These are phyloP conservation scores for Beauveria asiatica DNA, from an alignment of 2,329 filamentous ascomycete species.

Conservation along the genomic window DNA sequence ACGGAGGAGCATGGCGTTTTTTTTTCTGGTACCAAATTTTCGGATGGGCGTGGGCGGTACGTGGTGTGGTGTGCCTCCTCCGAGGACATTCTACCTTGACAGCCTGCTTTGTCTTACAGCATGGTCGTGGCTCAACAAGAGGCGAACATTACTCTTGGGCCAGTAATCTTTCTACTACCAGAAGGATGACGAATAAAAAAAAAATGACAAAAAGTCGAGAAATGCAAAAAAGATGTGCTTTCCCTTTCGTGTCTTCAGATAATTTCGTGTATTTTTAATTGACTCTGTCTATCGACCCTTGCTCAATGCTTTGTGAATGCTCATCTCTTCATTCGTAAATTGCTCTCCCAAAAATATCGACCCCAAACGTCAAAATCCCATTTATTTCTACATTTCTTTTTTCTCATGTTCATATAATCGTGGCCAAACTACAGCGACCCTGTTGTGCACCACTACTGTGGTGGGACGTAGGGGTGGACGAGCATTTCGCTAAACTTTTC, in stretches of 20 bases:
- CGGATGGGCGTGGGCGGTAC: not conserved
- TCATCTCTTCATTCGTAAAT: not conserved
- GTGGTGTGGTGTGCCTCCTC: not conserved
- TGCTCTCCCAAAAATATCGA: not conserved
- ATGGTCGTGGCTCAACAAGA: not conserved
- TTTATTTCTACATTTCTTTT: not conserved
- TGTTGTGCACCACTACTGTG: slow-evolving; percentile 29
- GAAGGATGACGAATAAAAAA: not conserved
- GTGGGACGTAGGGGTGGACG: slow-evolving; percentile 65
- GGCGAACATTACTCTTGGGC: not conserved
- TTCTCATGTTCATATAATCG: not conserved
- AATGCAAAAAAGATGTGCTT: not conserved
- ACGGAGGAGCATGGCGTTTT: slow-evolving; percentile 5
- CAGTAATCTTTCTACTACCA: not conserved
- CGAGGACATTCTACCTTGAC: not conserved
- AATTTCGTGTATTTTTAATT: not conserved
- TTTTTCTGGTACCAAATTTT: not conserved
- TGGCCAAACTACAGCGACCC: not conserved
- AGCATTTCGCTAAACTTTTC: slow-evolving; percentile 87
- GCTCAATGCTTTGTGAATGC: not conserved
- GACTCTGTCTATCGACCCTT: not conserved
- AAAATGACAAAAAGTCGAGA: not conserved
- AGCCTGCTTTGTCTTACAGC: not conserved
- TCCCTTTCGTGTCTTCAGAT: not conserved
- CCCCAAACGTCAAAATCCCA: not conserved